Percentiles rank a stretch among this genome's conserved stretches.
Evolutionary conservation across 2,329 filamentous ascomycete species (phyloP).

Genomic region (Gyromitra esculenta): DNA sequence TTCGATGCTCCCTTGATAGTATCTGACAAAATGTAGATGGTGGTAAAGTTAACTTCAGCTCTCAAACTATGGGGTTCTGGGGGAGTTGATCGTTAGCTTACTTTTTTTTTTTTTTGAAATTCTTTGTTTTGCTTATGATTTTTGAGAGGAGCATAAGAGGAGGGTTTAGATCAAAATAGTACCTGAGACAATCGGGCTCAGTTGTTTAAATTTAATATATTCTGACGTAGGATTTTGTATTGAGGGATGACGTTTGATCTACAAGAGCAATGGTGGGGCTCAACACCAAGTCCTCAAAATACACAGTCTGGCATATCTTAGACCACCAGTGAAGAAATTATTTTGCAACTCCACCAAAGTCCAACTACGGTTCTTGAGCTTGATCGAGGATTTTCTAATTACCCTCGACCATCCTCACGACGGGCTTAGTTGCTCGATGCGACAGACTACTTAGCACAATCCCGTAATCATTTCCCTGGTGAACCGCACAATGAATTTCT

Average conservation of each 20-base stretch:
- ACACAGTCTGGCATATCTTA: slow-evolving; percentile 25
- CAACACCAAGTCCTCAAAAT: slow-evolving; percentile 22
- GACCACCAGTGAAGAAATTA: slow-evolving; percentile 27
- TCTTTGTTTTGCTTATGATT: not conserved
- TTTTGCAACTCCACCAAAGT: not conserved
- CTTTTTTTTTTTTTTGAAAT: not conserved
- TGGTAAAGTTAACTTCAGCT: too few relatives aligned
- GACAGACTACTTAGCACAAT: slow-evolving; percentile 15
- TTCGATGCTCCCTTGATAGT: not conserved
- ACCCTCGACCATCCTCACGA: not conserved
- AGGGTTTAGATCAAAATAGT: not conserved
- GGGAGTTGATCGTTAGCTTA: not conserved
- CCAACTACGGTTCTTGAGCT: slow-evolving; percentile 10
- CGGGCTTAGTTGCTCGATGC: slow-evolving; percentile 24
- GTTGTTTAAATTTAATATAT: not conserved
- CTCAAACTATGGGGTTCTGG: not conserved
- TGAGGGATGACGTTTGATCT: slow-evolving; percentile 4
- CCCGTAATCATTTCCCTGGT: slow-evolving; percentile 11
- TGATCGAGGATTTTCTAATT: not conserved
- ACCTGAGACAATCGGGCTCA: not conserved
- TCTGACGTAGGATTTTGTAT: not conserved
- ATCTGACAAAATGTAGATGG: not conserved
- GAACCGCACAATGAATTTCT: slow-evolving; percentile 45
- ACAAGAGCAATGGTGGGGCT: slow-evolving; percentile 26
- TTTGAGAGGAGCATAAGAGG: not conserved